Conservation (phyloP, 179 eudicot species). For the Corrigiola litoralis region DNA sequence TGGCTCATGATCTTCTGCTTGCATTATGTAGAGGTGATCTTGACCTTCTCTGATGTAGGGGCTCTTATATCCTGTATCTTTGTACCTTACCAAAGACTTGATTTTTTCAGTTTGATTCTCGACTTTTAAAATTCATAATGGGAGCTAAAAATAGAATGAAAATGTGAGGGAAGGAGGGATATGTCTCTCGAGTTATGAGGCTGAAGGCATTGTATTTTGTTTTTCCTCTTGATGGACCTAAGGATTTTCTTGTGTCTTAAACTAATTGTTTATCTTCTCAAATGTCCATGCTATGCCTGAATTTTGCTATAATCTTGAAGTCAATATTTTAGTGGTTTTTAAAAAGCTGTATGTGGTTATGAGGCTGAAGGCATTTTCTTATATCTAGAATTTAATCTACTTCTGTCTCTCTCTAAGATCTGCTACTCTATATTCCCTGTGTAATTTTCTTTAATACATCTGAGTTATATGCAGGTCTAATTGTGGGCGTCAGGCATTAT, state of each 20-base stretch:
- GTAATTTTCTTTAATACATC: background rate
- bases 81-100: background rate
- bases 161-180: too few species aligned
- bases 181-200: background rate
- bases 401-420: background rate
- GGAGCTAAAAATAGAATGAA: too few species aligned
- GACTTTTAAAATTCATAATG: too few species aligned
- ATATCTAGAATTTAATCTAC: background rate
- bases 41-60: background rate
- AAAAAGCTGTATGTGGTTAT: too few species aligned
- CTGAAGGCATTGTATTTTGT: background rate
- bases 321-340: too few species aligned
- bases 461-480: slow-evolving; percentile 55
- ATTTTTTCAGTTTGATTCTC: too few species aligned
- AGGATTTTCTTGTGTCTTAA: too few species aligned
- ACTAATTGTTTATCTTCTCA: too few species aligned
- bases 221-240: too few species aligned
- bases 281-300: too few species aligned
- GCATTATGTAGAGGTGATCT: background rate
- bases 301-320: too few species aligned
- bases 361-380: background rate
- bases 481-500: slow-evolving; percentile 93
- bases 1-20: background rate
- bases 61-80: background rate
- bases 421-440: background rate